phyloP scores from a whole-genome alignment of 805 yeast genomes.

The Saccharomyces paradoxus region DNA sequence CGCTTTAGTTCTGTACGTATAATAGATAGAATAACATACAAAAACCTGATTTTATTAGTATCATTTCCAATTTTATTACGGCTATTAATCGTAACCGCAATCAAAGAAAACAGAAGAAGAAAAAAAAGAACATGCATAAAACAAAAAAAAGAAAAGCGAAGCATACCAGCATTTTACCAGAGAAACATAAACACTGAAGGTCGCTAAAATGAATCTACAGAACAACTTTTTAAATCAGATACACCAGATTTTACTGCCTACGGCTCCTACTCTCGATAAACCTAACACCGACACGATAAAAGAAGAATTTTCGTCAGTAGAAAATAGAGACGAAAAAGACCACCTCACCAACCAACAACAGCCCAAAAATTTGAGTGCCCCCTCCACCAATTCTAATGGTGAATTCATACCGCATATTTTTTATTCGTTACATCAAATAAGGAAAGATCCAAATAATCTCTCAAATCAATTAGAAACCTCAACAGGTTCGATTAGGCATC shows the following conservation, averaged over 20 bases:
- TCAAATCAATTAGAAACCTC: conserved; percentile 26
- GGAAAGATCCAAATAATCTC: conserved; percentile 27
- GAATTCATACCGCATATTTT: conserved; percentile 30
- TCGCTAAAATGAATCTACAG: conserved; percentile 5
- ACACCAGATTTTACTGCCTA: conserved; percentile 7
- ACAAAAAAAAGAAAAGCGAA: neutral
- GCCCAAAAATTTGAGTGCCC: neutral
- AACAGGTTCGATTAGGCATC: conserved; percentile 27
- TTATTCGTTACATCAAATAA: conserved; percentile 26
- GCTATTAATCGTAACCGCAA: no score
- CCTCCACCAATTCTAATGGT: conserved; percentile 3
- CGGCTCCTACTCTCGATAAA: neutral
- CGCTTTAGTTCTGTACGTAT: neutral
- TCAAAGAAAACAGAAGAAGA: neutral
- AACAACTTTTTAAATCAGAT: conserved; percentile 10
- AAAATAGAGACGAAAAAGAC: neutral
- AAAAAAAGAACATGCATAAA: neutral
- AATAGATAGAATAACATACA: neutral
- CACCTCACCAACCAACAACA: neutral
- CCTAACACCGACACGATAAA: neutral
- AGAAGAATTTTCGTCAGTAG: neutral
- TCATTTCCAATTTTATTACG: no score
- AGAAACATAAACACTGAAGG: neutral
- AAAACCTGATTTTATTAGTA: neutral
- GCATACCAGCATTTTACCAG: neutral